phyloP scores from a whole-genome alignment of 768 basidiomycete species.

The Leccinum barrowsii region DNA sequence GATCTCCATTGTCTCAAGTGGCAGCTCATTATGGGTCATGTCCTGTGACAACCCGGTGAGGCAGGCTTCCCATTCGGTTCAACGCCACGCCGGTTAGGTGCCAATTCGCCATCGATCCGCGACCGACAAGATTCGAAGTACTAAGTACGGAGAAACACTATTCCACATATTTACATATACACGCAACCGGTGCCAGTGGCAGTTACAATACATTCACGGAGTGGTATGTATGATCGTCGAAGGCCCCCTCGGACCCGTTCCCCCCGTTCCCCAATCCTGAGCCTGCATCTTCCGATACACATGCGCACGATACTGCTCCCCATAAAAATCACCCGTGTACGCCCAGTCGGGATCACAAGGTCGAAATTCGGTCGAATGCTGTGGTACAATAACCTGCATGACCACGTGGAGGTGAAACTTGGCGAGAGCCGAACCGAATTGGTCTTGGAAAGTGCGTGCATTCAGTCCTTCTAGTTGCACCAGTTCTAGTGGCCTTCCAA shows the following conservation, averaged over 20 bases:
- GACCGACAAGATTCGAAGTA: background rate
- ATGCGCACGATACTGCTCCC: constrained; percentile 28
- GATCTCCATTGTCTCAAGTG: constrained; percentile 2
- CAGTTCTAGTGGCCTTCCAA: constrained; percentile 25
- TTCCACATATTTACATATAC: background rate
- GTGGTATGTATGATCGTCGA: constrained; percentile 27
- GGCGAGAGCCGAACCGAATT: constrained; percentile 20
- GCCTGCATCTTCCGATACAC: constrained; percentile 30
- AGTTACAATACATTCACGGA: constrained; percentile 13
- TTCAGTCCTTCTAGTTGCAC: constrained; percentile 27
- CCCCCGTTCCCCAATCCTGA: constrained; percentile 25
- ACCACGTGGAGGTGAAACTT: constrained; percentile 28
- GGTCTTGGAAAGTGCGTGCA: constrained; percentile 25
- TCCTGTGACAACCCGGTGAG: background rate
- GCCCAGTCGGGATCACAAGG: constrained; percentile 29
- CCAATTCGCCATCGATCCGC: background rate
- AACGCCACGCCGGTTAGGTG: background rate
- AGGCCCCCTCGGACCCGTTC: constrained; percentile 24
- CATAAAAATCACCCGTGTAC: constrained; percentile 26
- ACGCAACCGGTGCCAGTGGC: background rate
- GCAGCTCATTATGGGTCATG: background rate
- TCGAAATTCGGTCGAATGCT: constrained; percentile 15
- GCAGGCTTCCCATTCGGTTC: background rate
- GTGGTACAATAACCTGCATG: constrained; percentile 16
- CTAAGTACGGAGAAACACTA: background rate